phyloP scores from a whole-genome alignment of 345 rosid species.

The Gossypium rotundifolium region DNA sequence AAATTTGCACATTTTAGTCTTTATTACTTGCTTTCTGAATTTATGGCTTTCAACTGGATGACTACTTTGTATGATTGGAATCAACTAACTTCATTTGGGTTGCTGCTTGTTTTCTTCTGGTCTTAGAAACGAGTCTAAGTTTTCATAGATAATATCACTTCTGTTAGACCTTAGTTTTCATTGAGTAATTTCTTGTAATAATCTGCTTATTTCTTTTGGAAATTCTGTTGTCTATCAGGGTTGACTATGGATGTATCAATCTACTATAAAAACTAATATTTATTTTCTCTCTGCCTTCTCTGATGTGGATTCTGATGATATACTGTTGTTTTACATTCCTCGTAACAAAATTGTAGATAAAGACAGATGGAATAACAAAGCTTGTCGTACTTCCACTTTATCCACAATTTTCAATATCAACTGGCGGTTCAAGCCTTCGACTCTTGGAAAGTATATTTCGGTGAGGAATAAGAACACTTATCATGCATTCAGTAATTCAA shows the following conservation, averaged over 20 bases:
- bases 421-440: conserved; percentile 97
- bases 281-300: neutral
- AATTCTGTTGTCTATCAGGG: conserved; percentile 6
- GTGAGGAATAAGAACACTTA: conserved; percentile 28
- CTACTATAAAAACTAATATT: neutral
- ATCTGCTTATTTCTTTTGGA: neutral
- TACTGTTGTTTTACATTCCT: neutral
- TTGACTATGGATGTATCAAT: neutral
- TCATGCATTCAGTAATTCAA: neutral
- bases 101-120: neutral
- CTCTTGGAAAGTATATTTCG: conserved; percentile 91
- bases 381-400: conserved; percentile 98
- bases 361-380: conserved; percentile 79
- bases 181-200: neutral
- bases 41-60: neutral
- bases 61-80: conserved; percentile 10
- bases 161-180: neutral
- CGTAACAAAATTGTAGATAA: conserved; percentile 45
- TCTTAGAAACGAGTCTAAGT: neutral
- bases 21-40: neutral
- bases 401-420: conserved; percentile 98
- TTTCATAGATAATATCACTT: neutral
- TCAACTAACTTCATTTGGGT: neutral
- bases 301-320: neutral
- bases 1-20: neutral